Conservation (phyloP, 148 eudicot genomes). For the Vaccinium corymbosum region DNA sequence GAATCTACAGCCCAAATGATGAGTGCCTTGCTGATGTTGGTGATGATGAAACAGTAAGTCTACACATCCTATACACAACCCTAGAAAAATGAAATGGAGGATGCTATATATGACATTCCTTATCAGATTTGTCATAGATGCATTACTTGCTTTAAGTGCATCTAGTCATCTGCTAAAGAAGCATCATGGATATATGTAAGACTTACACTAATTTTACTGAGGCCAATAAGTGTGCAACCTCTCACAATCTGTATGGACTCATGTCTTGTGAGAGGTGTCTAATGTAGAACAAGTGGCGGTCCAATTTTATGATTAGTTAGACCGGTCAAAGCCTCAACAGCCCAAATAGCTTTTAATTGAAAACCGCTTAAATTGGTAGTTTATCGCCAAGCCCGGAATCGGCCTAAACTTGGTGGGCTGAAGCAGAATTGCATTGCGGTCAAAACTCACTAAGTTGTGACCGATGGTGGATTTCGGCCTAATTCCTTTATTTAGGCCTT, state of each 20-base stretch:
- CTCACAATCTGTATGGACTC: neutral
- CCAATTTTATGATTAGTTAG: too few species aligned
- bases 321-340: too few species aligned
- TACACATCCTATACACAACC: neutral
- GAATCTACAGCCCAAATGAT: constrained; percentile 95
- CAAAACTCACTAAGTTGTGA: too few species aligned
- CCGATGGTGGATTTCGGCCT: too few species aligned
- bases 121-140: neutral
- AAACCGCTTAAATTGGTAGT: too few species aligned
- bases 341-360: too few species aligned
- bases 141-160: neutral
- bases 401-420: too few species aligned
- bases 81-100: neutral
- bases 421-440: too few species aligned
- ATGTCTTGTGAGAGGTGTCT: neutral
- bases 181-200: neutral
- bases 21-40: constrained; percentile 77
- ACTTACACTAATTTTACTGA: neutral
- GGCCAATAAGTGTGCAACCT: neutral
- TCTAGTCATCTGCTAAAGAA: neutral
- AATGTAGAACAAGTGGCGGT: too few species aligned
- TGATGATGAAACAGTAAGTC: constrained; percentile 49
- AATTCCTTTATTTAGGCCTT: too few species aligned
- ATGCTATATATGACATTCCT: neutral
- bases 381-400: too few species aligned